A percentile compares a stretch with the other conserved stretches of the same genome.
These are phyloP conservation scores for Myriangium duriaei DNA, from an alignment of 2,329 filamentous ascomycete species.

Conservation along the genomic window DNA sequence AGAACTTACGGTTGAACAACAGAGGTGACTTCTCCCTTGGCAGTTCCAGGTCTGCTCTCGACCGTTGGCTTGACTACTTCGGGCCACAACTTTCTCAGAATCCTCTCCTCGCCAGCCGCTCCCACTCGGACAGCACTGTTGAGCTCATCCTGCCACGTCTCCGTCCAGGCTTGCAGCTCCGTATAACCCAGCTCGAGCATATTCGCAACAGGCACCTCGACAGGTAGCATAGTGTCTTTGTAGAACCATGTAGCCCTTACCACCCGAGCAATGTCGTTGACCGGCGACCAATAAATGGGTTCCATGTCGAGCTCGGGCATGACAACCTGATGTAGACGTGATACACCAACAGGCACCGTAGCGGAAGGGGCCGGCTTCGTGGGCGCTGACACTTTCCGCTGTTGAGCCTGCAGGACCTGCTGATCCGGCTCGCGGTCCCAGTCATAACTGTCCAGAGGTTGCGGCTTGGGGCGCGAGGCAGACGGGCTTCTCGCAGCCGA, in stretches of 20 bases:
- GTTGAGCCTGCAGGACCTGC: slow-evolving; percentile 18
- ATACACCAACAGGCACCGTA: slow-evolving; percentile 74
- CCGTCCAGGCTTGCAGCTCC: slow-evolving; percentile 75
- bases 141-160: slow-evolving; percentile 87
- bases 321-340: slow-evolving; percentile 78
- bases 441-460: slow-evolving; percentile 34
- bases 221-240: slow-evolving; percentile 81
- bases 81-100: slow-evolving; percentile 73
- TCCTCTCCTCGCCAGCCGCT: slow-evolving; percentile 79
- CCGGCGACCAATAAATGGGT: slow-evolving; percentile 93
- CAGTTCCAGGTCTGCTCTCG: slow-evolving; percentile 31
- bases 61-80: slow-evolving; percentile 39
- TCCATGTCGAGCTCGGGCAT: slow-evolving; percentile 73
- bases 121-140: slow-evolving; percentile 84
- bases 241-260: slow-evolving; percentile 94
- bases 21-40: slow-evolving; percentile 15
- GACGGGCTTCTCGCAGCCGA: slow-evolving; percentile 8
- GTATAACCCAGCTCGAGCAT: slow-evolving; percentile 84
- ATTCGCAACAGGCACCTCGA: slow-evolving; percentile 77
- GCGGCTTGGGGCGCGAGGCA: slow-evolving; percentile 21
- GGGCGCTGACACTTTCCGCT: slow-evolving; percentile 11
- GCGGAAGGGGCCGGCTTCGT: slow-evolving; percentile 24
- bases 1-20: slow-evolving; percentile 5
- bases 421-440: slow-evolving; percentile 30
- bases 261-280: slow-evolving; percentile 77